These are phyloP conservation scores for Fusarium bulbicola DNA, from an alignment of 2,329 filamentous ascomycete species.

Conservation along the genomic window DNA sequence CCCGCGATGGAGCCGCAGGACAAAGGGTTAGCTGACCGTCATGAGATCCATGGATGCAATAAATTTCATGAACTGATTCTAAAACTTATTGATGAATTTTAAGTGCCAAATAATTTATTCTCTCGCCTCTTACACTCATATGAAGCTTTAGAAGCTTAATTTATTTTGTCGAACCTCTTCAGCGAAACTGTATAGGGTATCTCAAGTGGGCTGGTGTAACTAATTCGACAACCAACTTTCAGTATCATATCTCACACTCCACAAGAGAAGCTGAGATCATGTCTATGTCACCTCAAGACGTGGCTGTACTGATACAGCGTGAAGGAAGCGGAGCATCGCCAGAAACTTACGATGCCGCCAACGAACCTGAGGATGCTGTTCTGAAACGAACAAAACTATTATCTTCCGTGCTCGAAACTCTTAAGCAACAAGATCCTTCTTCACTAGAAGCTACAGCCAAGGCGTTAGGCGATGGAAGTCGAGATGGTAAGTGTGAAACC, in stretches of 20 bases:
- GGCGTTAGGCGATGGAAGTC: slow-evolving; percentile 63
- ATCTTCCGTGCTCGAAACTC: slow-evolving; percentile 50
- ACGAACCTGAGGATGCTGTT: slow-evolving; percentile 34
- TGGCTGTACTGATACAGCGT: slow-evolving; percentile 49
- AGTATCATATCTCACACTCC: neutral
- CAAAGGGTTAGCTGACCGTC: neutral
- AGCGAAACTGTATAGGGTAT: neutral
- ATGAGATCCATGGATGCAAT: neutral
- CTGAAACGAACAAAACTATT: slow-evolving; percentile 46
- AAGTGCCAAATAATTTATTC: neutral
- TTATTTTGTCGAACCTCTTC: neutral
- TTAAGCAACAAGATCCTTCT: slow-evolving; percentile 48
- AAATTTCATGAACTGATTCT: neutral
- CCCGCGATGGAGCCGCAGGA: slow-evolving; percentile 1
- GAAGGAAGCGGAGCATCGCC: slow-evolving; percentile 44
- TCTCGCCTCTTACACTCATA: accelerated
- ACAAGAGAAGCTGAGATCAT: slow-evolving; percentile 1
- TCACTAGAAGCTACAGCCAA: slow-evolving; percentile 59
- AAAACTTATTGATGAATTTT: neutral
- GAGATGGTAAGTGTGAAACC: slow-evolving; percentile 59
- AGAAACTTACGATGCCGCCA: slow-evolving; percentile 41
- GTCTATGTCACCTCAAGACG: slow-evolving; percentile 49
- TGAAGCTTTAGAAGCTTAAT: neutral
- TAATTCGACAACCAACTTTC: neutral
- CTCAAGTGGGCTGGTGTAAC: neutral